A percentile compares a stretch with the other conserved stretches of the same genome.
phyloP scores from a whole-genome alignment of 202 grass and related monocot species.

The Hordeum pubiflorum region DNA sequence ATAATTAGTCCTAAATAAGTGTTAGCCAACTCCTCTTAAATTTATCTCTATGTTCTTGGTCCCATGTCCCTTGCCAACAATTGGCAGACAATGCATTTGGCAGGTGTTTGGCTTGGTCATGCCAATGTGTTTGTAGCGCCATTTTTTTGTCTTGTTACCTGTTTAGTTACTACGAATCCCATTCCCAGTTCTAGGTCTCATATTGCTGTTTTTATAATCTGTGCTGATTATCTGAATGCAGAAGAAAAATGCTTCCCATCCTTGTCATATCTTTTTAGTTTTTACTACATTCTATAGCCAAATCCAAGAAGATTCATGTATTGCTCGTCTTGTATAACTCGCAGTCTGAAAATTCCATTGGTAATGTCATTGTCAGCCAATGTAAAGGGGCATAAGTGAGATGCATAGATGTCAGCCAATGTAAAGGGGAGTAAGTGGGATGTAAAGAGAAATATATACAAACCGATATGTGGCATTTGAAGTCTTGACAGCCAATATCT shows the following conservation, averaged over 20 bases:
- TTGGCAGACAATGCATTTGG: background rate
- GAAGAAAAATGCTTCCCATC: background rate
- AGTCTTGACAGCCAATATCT: background rate
- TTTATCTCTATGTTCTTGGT: conserved; percentile 13
- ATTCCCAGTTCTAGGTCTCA: background rate
- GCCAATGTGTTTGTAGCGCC: background rate
- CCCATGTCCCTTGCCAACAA: background rate
- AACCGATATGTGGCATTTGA: background rate
- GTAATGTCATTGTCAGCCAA: background rate
- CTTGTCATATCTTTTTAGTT: background rate
- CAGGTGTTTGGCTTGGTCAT: conserved; percentile 8
- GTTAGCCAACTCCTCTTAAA: background rate
- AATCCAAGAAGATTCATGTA: background rate
- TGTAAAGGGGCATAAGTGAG: background rate
- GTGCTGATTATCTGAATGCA: background rate
- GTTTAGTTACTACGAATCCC: background rate
- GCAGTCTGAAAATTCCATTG: conserved; percentile 3
- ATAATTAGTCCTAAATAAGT: background rate
- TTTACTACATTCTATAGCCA: background rate
- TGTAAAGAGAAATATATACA: background rate
- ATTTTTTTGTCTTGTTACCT: background rate
- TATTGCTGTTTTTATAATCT: conserved; percentile 4
- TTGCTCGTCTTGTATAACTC: background rate
- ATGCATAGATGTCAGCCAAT: background rate
- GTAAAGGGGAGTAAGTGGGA: background rate